Percentiles rank a stretch among this genome's conserved stretches.
phyloP scores from a whole-genome alignment of 192 early-diverging fungal genomes.

The Dissophora ornata region DNA sequence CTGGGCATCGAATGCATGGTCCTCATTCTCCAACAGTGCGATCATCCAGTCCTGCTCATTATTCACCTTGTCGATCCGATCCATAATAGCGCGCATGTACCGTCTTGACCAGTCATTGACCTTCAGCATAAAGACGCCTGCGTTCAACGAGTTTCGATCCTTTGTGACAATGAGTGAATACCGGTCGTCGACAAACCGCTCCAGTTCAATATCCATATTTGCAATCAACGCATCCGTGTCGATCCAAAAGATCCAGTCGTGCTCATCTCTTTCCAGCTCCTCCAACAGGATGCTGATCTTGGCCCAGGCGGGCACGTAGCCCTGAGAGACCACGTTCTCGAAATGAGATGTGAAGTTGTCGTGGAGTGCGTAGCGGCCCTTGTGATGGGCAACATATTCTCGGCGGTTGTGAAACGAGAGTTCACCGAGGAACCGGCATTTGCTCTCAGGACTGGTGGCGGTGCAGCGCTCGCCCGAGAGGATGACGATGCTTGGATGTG shows the following conservation, averaged over 20 bases:
- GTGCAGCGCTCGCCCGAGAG: conserved; percentile 29
- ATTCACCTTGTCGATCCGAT: not conserved
- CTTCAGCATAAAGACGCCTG: conserved; percentile 64
- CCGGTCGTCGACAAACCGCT: conserved; percentile 53
- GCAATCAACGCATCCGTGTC: conserved; percentile 66
- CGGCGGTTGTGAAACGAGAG: conserved; percentile 21
- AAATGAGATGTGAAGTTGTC: conserved; percentile 33
- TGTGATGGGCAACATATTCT: conserved; percentile 19
- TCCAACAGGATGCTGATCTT: conserved; percentile 23
- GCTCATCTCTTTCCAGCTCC: conserved; percentile 26
- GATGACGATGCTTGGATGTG: conserved; percentile 17
- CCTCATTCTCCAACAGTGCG: conserved; percentile 3
- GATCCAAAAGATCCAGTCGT: conserved; percentile 68
- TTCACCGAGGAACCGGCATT: conserved; percentile 2
- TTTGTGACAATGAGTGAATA: conserved; percentile 28
- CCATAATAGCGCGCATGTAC: conserved; percentile 49
- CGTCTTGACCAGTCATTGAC: conserved; percentile 58
- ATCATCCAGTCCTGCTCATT: conserved; percentile 38
- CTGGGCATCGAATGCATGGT: not conserved
- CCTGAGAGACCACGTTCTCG: conserved; percentile 1
- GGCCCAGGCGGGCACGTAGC: conserved; percentile 17
- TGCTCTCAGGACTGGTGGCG: not conserved
- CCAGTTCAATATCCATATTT: conserved; percentile 54
- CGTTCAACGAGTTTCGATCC: conserved; percentile 54
- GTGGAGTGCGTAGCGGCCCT: conserved; percentile 21